Evolutionary conservation across 208 protist species (phyloP), one percentile per base, ranked within the genome.

Genomic region (Zelonia costaricensis): DNA sequence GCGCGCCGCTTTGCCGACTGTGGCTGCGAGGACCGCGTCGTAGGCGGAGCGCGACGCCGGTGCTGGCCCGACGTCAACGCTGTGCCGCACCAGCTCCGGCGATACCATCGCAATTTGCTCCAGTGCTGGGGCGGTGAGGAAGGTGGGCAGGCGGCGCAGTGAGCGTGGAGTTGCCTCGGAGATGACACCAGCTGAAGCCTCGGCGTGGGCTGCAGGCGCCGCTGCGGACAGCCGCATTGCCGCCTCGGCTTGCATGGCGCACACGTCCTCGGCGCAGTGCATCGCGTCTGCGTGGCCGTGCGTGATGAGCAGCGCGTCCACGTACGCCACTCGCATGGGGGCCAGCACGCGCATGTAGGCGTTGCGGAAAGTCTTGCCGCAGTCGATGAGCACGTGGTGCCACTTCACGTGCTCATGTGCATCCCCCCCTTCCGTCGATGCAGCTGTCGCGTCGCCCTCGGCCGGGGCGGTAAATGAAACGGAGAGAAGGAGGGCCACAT

Each of bases 341-440:
- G 78, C 76, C 33, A 97, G 69, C n/a, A 94, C 79, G 39, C 80
- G 83, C 35, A 97, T 83, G 73, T 91, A 94, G 10, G 92, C 84
- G 31, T 88, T 78, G 22, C 92, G 86, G 68, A 95, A 97, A 1
- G 92, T 97, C 61, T 95, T 97, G 23, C 92, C 92, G 28, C 82
- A 90, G 61, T 97, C 92, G 30, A 97, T 84, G 13, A 97, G 70
- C 13, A 91, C 43, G 59, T 80, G 64, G 35, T 66, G 52, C 62
- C 63, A 66, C 33, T 66, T 49, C 28, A 61, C 30, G 0, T 54
- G 44, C 3, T 45, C 53, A n/a, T n/a, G n/a, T n/a, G n/a, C n/a
- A n/a, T n/a, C n/a, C n/a, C n/a, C n/a, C n/a, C n/a, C 30, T 43
- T 10, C 66, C 69, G 15, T 62, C 38, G 1, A 56, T 45, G 23